Base-by-base conservation (phyloP, 2,329 filamentous ascomycete genomes). In the Raffaelea ambrosiae region DNA sequence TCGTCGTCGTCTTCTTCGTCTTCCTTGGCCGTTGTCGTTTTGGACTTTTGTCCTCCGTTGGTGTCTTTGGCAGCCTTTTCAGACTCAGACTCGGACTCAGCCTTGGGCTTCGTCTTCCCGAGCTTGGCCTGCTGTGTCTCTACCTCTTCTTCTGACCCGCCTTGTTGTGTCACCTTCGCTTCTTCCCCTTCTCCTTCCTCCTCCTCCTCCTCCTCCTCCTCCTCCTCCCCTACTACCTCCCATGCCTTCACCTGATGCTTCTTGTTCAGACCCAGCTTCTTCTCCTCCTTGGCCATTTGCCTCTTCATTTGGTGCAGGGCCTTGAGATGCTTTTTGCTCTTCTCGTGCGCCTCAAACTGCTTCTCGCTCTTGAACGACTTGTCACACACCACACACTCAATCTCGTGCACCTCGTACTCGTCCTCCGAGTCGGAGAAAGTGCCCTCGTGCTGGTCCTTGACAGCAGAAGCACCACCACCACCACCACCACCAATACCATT, bases 251-350 rank as follows among this genome's bases (percentile, higher is more conserved):
- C 31, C 16, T 29, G 26, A n/a, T 46, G 19, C 18, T 48, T 44
- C 3, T 48, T 47, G 3, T 58, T 62, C 4, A 83, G 59, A 39
- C 76, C 66, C 9, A 88, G 63, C 43, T 81, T 72, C 42, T 72
- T 70, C 57, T 90, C 84, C 58, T 98, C 86, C 56, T 83, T 81
- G 56, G 76, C 79, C 89, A 98, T 95, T 62, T 93, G 83, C 58
- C 79, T 76, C 58, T 81, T 81, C 36, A 98, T 66, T 51, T 89
- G 79, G 55, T 90, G 83, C 7, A 96, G 76, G 3, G 88, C 84
- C 62, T 95, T 97, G 52, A 83, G 66, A 59, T 98, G 93, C 66
- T 97, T 98, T 64, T 95, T 98, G 72, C 91, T 97, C 68, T 85
- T 88, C 67, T 96, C 90, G 59, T 98, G 93, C 3, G 86, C 84